A percentile compares a stretch with the other conserved stretches of the same genome.
Evolutionary conservation across 75 land plant genomes (phyloP).

Genomic region (Picea glauca): DNA sequence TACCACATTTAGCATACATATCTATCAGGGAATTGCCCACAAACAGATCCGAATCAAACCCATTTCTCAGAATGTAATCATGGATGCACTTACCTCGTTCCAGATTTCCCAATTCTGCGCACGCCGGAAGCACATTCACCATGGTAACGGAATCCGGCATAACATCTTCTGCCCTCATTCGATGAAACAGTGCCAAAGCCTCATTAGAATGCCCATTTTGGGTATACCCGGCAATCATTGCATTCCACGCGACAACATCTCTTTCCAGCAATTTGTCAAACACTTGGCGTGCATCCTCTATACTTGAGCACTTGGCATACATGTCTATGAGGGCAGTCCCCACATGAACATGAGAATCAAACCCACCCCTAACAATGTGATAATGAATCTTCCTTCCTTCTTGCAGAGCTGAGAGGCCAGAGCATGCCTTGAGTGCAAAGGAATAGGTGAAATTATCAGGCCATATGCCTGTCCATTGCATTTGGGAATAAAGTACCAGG

Average conservation of each 20-base stretch:
- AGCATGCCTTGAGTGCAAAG: slow-evolving; percentile 17
- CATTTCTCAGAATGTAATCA: neutral
- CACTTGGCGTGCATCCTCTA: slow-evolving; percentile 22
- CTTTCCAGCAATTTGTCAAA: slow-evolving; percentile 9
- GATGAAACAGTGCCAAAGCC: neutral
- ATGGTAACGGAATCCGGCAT: slow-evolving; percentile 14
- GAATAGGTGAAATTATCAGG: slow-evolving; percentile 17
- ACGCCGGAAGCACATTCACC: slow-evolving; percentile 11
- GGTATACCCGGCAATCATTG: slow-evolving; percentile 19
- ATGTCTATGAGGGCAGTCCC: slow-evolving; percentile 16
- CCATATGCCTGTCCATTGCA: slow-evolving; percentile 15
- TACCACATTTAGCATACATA: slow-evolving; percentile 30
- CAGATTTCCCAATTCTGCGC: slow-evolving; percentile 11
- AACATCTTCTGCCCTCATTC: slow-evolving; percentile 7
- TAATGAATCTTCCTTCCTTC: slow-evolving; percentile 13
- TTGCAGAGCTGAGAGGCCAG: neutral
- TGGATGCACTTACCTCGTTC: slow-evolving; percentile 20
- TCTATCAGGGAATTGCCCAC: slow-evolving; percentile 22
- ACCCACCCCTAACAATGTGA: slow-evolving; percentile 12
- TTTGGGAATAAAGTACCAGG: slow-evolving; percentile 7
- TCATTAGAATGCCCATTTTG: slow-evolving; percentile 12
- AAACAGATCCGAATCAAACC: slow-evolving; percentile 10
- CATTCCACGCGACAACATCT: slow-evolving; percentile 19
- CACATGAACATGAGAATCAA: slow-evolving; percentile 11
- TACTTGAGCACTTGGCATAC: slow-evolving; percentile 11